phyloP scores from a whole-genome alignment of 116 monocot species.

The Papilionanthe hybrid region DNA sequence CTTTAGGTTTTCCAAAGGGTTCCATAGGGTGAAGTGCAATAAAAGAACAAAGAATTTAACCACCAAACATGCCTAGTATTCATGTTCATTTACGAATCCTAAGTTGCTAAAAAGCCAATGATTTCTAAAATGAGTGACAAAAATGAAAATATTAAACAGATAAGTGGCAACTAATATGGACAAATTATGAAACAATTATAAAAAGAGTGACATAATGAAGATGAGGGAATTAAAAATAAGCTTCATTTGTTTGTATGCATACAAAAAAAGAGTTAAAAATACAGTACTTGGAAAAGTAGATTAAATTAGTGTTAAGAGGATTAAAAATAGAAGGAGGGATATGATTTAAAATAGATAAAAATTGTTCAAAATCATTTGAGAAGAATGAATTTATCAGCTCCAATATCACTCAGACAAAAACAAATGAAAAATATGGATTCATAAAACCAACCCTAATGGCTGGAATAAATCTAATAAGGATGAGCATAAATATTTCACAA shows the following conservation, averaged over 20 bases:
- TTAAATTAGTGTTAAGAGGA: neutral
- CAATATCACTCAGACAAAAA: neutral
- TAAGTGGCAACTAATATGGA: neutral
- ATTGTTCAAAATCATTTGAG: neutral
- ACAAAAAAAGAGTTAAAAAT: neutral
- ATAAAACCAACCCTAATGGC: neutral
- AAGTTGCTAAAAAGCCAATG: neutral
- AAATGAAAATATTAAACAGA: neutral
- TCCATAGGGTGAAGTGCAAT: neutral
- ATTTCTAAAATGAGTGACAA: neutral
- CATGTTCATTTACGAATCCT: neutral
- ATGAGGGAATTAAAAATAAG: neutral
- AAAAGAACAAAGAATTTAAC: neutral
- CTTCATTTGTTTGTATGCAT: neutral
- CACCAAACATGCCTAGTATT: neutral
- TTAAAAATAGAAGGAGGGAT: neutral
- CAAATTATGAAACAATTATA: neutral
- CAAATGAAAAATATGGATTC: neutral
- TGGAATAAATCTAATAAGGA: neutral
- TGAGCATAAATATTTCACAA: neutral
- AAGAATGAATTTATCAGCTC: neutral
- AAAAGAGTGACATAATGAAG: neutral
- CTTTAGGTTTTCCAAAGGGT: neutral
- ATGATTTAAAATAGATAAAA: neutral
- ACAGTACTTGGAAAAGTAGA: neutral